Conservation (phyloP, 1,284 basidiomycete genomes). For the Laetiporus sulphureus region DNA sequence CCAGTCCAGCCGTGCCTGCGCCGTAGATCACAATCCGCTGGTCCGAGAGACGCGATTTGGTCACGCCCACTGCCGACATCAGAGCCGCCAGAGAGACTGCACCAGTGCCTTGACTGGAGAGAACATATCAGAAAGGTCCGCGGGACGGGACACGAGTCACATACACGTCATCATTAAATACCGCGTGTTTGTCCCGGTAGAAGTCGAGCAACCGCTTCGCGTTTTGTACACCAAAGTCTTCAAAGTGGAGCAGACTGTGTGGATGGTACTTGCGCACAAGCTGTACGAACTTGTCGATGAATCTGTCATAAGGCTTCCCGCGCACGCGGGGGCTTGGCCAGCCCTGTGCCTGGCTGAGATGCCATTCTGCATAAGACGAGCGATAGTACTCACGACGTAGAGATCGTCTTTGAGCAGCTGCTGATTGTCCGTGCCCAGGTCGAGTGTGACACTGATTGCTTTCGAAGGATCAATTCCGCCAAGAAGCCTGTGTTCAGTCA, state of each 20-base stretch:
- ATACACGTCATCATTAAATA: slow-evolving; percentile 80
- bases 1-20: slow-evolving; percentile 79
- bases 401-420: slow-evolving; percentile 55
- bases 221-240: slow-evolving; percentile 74
- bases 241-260: slow-evolving; percentile 62
- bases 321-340: slow-evolving; percentile 57
- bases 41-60: slow-evolving; percentile 58
- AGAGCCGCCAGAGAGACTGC: slow-evolving; percentile 76
- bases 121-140: neutral
- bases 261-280: slow-evolving; percentile 39
- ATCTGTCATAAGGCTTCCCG: slow-evolving; percentile 60
- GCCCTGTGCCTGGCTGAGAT: slow-evolving; percentile 35
- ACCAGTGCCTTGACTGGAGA: slow-evolving; percentile 75
- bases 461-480: slow-evolving; percentile 76
- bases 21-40: slow-evolving; percentile 79
- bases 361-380: neutral
- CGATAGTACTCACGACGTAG: slow-evolving; percentile 46
- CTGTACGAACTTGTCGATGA: slow-evolving; percentile 60
- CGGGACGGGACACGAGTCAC: slow-evolving; percentile 11
- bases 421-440: slow-evolving; percentile 77
- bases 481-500: slow-evolving; percentile 70
- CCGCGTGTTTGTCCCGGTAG: slow-evolving; percentile 60
- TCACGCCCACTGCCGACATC: slow-evolving; percentile 70
- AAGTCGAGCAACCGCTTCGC: slow-evolving; percentile 65
- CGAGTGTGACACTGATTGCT: slow-evolving; percentile 61